Evolutionary conservation across 805 yeast species (phyloP), one percentile per base, ranked within the genome.

Genomic region (Ogataea salicorniae): DNA sequence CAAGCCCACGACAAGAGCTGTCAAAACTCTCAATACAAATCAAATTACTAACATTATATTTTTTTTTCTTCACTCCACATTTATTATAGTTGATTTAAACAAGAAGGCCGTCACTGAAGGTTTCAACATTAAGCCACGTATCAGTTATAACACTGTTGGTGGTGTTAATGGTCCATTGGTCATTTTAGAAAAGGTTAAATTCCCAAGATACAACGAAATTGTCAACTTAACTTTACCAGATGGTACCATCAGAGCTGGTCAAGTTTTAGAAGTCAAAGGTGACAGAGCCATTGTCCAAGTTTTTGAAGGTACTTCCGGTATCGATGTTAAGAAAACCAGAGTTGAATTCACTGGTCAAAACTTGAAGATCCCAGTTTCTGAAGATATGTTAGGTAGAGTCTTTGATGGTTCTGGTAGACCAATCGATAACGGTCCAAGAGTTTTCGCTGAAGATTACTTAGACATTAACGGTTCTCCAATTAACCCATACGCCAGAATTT

Each of bases 391-490:
- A 64, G 99, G 99, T 56, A 86, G 99, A 77, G 87, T 94, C 56
- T 94, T 94, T 69, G 97, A 94, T 72, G 99, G 99, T 69, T 91
- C 97, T 34, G 99, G 98, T 72, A 83, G 96, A 73, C 95, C 99
- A 50, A 92, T 88, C 60, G 99, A 94, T 69, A 89, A 90, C 60
- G 99, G 99, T 53, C 99, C 99, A 56, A 87, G 87, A 71, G 96
- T 94, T 46, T 86, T 94, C 65, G 99, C 99, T 48, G 99, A 94
- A 72, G 99, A 94, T 70, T 94, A 90, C 71, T 77, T 94, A 69
- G 99, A 94, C 70, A 95, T 94, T 67, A 95, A 94, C 69, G 99
- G 99, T 49, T 90, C 98, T 39, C 98, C 99, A 64, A 94, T 94
- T 71, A 94, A 94, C 67, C 99, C 99, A 46, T 94, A 73, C 69